These are phyloP conservation scores for Cyclotella atomus DNA, from an alignment of 108 stramenopile genomes.

Conservation along the genomic window DNA sequence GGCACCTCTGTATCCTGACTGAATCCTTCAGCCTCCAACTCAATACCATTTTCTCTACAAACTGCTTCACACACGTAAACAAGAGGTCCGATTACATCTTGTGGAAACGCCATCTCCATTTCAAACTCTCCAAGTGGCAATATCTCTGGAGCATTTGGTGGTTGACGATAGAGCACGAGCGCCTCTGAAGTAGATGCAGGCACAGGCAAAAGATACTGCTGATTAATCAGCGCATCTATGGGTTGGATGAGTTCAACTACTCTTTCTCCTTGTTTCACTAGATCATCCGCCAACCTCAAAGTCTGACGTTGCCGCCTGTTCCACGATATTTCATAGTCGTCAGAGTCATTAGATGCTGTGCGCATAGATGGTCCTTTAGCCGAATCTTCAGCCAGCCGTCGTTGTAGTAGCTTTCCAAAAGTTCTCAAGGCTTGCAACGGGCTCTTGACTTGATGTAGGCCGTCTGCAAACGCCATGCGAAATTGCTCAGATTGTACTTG, in stretches of 20 bases:
- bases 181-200: conserved; percentile 1
- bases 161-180: conserved; percentile 8
- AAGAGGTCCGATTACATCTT: conserved; percentile 72
- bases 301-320: conserved; percentile 48
- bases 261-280: conserved; percentile 84
- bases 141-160: not conserved
- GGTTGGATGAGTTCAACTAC: conserved; percentile 79
- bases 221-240: conserved; percentile 67
- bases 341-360: conserved; percentile 15
- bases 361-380: conserved; percentile 23
- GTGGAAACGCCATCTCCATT: conserved; percentile 77
- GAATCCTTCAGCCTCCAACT: conserved; percentile 62
- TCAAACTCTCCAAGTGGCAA: conserved; percentile 39
- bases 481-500: conserved; percentile 58
- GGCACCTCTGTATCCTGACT: conserved; percentile 71
- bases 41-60: conserved; percentile 66
- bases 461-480: conserved; percentile 67
- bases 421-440: conserved; percentile 86
- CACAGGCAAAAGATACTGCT: conserved; percentile 34
- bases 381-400: conserved; percentile 60
- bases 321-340: conserved; percentile 15
- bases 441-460: conserved; percentile 90
- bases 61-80: conserved; percentile 67
- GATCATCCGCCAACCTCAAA: conserved; percentile 66
- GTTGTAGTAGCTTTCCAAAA: conserved; percentile 81